Conservation (phyloP, 305 asterid species). For the Plantago coronopus region DNA sequence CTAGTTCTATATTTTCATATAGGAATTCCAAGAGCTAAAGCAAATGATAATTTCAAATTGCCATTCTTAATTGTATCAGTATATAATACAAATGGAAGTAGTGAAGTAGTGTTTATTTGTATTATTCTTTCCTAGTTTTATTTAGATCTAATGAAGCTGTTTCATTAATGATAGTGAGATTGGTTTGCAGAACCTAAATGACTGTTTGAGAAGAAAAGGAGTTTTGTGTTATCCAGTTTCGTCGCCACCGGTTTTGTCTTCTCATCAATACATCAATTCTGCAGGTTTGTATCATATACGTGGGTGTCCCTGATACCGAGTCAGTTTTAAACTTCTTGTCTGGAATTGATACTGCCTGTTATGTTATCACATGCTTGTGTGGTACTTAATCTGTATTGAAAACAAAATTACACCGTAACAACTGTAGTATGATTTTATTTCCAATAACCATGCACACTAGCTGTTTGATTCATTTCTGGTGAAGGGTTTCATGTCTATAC, state of each 20-base stretch:
- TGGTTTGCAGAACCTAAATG: slow-evolving; percentile 53
- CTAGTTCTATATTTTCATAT: too few species aligned
- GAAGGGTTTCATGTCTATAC: slow-evolving; percentile 8
- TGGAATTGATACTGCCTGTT: too few species aligned
- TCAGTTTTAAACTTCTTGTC: too few species aligned
- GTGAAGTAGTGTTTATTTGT: too few species aligned
- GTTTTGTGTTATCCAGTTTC: slow-evolving; percentile 57
- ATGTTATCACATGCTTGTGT: too few species aligned
- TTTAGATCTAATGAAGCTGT: neutral
- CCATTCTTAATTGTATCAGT: too few species aligned
- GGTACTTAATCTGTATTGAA: neutral
- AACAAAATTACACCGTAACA: neutral
- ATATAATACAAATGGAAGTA: too few species aligned
- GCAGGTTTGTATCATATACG: slow-evolving; percentile 25
- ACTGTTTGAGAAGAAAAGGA: slow-evolving; percentile 56
- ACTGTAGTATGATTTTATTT: neutral
- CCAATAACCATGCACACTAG: neutral
- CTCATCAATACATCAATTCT: slow-evolving; percentile 31
- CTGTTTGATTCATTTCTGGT: neutral
- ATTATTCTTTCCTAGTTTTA: too few species aligned
- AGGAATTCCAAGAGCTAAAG: too few species aligned
- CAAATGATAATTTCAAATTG: too few species aligned
- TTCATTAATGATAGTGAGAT: slow-evolving; percentile 9
- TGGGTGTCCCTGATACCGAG: too few species aligned
- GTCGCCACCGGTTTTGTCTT: slow-evolving; percentile 73